Conservation (phyloP, 1,139 yeast species). For the Geotrichum aggregatum region DNA sequence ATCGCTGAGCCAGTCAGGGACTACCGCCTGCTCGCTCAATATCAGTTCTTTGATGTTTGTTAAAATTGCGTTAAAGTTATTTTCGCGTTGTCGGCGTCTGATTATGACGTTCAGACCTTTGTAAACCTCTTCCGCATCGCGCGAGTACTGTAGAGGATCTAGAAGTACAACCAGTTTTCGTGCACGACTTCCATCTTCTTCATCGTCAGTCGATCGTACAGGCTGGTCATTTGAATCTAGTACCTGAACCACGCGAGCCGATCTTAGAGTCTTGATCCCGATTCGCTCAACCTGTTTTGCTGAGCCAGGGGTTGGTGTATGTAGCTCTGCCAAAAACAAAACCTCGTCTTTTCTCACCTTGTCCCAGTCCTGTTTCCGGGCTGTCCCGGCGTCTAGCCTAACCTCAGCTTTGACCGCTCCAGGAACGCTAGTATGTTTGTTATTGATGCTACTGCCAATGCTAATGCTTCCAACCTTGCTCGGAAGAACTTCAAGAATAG, state of each 20-base stretch:
- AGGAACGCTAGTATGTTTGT: constrained; percentile 2
- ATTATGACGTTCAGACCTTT: constrained; percentile 28
- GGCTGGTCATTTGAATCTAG: constrained; percentile 24
- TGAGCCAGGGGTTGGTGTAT: constrained; percentile 19
- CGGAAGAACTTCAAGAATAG: constrained; percentile 32
- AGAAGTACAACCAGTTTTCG: constrained; percentile 23
- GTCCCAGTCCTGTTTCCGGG: constrained; percentile 37
- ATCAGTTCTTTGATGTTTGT: constrained; percentile 25
- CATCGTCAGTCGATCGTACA: constrained; percentile 14
- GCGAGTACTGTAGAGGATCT: constrained; percentile 20
- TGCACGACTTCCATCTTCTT: constrained; percentile 16
- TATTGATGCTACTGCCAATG: no score
- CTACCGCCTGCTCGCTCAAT: constrained; percentile 16
- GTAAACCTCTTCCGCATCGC: constrained; percentile 12
- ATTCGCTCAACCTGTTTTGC: constrained; percentile 20
- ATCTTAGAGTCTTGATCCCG: constrained; percentile 30
- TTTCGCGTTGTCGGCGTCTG: constrained; percentile 28
- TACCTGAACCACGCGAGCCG: constrained; percentile 31
- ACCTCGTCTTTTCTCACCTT: constrained; percentile 33
- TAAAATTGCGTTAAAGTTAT: constrained; percentile 29
- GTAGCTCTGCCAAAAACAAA: constrained; percentile 32
- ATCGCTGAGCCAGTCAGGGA: constrained; percentile 43
- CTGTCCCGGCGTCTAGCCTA: constrained; percentile 18
- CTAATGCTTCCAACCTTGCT: constrained; percentile 25
- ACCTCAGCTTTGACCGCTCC: constrained; percentile 19